A percentile compares a stretch with the other conserved stretches of the same genome.
Evolutionary conservation across 345 rosid genomes (phyloP).

Genomic region (Anastatica hierochuntica): DNA sequence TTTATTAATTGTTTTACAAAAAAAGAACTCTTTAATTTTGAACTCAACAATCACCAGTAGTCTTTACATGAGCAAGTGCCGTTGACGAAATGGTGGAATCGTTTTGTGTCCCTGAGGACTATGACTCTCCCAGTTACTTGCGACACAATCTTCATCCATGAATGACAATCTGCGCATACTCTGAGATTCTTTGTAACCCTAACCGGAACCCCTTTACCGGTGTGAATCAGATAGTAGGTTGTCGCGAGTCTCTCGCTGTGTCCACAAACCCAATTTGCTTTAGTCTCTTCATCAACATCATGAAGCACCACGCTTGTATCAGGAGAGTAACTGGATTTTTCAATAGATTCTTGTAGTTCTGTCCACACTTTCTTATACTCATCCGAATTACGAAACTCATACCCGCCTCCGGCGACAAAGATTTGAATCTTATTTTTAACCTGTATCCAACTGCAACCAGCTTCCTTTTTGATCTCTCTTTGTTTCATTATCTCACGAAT

Average conservation of each 20-base stretch:
- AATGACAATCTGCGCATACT: slow-evolving; percentile 49
- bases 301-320: slow-evolving; percentile 39
- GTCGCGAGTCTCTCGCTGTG: slow-evolving; percentile 56
- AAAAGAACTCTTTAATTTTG: too few species aligned
- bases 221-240: slow-evolving; percentile 33
- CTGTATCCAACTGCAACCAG: slow-evolving; percentile 62
- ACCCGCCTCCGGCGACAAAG: slow-evolving; percentile 42
- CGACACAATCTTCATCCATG: slow-evolving; percentile 35
- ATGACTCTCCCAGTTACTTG: slow-evolving; percentile 34
- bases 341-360: slow-evolving; percentile 29
- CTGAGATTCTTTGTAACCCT: slow-evolving; percentile 55
- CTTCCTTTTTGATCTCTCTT: slow-evolving; percentile 42
- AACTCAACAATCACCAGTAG: slow-evolving; percentile 35
- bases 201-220: slow-evolving; percentile 33
- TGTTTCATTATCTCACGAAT: slow-evolving; percentile 32
- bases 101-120: slow-evolving; percentile 50
- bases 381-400: slow-evolving; percentile 31
- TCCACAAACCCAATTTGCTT: slow-evolving; percentile 39
- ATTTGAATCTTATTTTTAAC: slow-evolving; percentile 33
- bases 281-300: slow-evolving; percentile 47
- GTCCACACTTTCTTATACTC: slow-evolving; percentile 31
- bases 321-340: slow-evolving; percentile 32
- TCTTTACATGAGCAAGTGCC: slow-evolving; percentile 56
- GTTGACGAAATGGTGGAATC: slow-evolving; percentile 45
- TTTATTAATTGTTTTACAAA: too few species aligned